Evolutionary conservation across 1,139 yeast species (phyloP).

Genomic region (Geotrichum klebahnii): DNA sequence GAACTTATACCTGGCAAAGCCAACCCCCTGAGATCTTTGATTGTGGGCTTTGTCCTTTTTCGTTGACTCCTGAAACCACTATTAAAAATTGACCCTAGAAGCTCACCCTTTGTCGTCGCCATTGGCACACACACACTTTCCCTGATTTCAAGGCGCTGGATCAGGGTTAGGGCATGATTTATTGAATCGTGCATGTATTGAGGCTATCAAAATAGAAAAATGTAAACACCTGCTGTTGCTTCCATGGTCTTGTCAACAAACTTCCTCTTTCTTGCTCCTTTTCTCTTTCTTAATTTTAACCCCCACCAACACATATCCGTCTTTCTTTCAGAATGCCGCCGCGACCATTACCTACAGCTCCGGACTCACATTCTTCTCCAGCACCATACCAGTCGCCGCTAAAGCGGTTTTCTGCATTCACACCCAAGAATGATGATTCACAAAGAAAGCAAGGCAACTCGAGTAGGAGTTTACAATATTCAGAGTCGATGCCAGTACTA

Average conservation of each 20-base stretch:
- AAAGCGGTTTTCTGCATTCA: conserved; percentile 5
- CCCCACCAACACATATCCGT: neutral
- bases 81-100: too few relatives aligned
- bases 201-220: neutral
- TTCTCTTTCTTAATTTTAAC: neutral
- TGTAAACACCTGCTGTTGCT: neutral
- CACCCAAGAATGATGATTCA: neutral
- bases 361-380: neutral
- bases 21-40: too few relatives aligned
- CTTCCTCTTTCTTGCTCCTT: too few relatives aligned
- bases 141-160: too few relatives aligned
- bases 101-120: too few relatives aligned
- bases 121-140: too few relatives aligned
- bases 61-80: too few relatives aligned
- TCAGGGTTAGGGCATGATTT: too few relatives aligned
- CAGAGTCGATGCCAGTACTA: conserved; percentile 21
- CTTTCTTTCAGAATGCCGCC: conserved; percentile 15
- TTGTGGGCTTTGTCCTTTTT: too few relatives aligned
- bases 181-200: too few relatives aligned
- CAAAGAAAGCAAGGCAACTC: neutral
- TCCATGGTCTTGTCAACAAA: neutral
- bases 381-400: neutral
- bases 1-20: too few relatives aligned
- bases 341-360: conserved; percentile 17
- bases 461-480: conserved; percentile 16